Evolutionary conservation across 2,329 filamentous ascomycete genomes (phyloP), one percentile per base, ranked within the genome.

Genomic region (Colletotrichum cuscutae): DNA sequence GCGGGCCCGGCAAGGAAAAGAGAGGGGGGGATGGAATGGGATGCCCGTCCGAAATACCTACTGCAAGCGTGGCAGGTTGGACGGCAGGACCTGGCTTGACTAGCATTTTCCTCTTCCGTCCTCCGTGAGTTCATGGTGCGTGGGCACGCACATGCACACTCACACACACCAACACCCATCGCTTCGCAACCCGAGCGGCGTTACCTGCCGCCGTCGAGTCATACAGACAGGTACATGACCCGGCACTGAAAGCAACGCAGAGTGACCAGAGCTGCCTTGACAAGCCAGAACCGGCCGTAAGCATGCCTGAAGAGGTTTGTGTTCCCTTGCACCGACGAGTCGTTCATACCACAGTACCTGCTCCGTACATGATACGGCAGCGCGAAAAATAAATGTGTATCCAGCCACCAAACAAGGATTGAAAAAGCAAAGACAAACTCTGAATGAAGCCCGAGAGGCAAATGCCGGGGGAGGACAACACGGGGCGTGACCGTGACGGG

Each of bases 41-140:
- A n/a, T 46, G 54, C 71, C 42, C 60, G 66, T 65, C 54, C 67
- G 70, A 68, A 62, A 56, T 53, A 37, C 35, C 70, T 57, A 60
- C 60, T 56, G 66, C 66, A 65, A 52, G 70, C 66, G 49, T 72
- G 60, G 46, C 66, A 65, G 67, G 59, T 71, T 42, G 66, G 56
- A 71, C 68, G 52, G 22, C 46, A 71, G 68, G 49, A 54, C 42
- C 62, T 70, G 56, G 46, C 67, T 54, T 70, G 22, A 52, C 58
- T 46, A 32, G 32, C 53, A 32, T 65, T 49, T 49, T 30, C n/a
- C 28, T 15, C 52, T 52, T 64, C 49, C 30, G 49, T 56, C 26
- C 62, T 15, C 49, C 57, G n/a, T 37, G 37, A 42, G 37, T 42
- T 42, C 37, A 42, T 42, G 37, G 37, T 15, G 37, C 37, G 13